Evolutionary conservation across 1,139 yeast genomes (phyloP), one percentile per base, ranked within the genome.

Genomic region (Geotrichum phurueaensis): DNA sequence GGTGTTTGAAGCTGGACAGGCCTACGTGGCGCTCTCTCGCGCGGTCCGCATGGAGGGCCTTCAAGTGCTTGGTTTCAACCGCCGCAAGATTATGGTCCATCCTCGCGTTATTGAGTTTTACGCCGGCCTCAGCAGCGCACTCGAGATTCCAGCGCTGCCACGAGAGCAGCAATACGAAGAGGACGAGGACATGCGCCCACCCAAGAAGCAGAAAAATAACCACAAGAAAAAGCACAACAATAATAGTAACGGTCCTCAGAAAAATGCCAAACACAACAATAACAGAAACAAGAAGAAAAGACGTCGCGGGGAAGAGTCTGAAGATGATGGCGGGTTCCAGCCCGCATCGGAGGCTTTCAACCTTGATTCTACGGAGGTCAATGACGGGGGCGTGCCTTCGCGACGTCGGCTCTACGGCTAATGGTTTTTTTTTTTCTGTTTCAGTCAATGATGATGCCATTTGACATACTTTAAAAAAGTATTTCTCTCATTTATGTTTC

Each of bases 1-100:
- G 62, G 85, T 88, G 0, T 94, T 94, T 73, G 99, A 92, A 70
- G 87, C 84, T 64, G 99, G 99, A 0, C 99, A 94, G 72, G 96
- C 96, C 0, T 94, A 94, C 71, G 97, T 92, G 36, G 97, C 97
- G 0, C 77, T 92, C 47, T 87, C 96, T 1, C 81, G 97, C 71
- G 97, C 96, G 1, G 87, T 85, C 0, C 82, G 87, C 6, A 78
- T 96, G 68, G 83, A 83, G 1, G 96, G 96, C 0, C 75, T 91
- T 51, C 96, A 89, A 67, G 89, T 91, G 0, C 71, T 84, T 58
- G 86, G 89, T 66, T 91, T 91, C 71, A 78, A 82, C 61, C 79
- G 79, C 50, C 68, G 71, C 1, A 84, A 81, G 66, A 85, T 89
- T 6, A 77, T 73, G 66, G 84, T 90, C 0, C 88, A 87, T 72